Conservation (phyloP, 73 alveolate genomes). For the Symbiodinium pilosum region DNA sequence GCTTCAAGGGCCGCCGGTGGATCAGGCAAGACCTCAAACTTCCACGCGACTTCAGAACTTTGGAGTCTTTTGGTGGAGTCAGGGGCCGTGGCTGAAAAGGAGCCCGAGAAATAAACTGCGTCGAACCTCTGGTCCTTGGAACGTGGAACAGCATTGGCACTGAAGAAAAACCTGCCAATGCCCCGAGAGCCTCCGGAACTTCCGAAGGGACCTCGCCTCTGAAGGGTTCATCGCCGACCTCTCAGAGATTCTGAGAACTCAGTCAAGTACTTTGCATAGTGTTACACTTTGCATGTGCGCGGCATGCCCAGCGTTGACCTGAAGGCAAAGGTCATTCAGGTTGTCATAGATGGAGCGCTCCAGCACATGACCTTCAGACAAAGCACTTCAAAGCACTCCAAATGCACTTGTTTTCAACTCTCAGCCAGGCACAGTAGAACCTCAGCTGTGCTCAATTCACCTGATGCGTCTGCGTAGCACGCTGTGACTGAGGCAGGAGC, state of each 20-base stretch:
- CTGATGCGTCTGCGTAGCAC: not conserved
- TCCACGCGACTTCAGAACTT: not conserved
- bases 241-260: too few species aligned
- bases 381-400: too few species aligned
- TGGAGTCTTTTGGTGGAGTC: not conserved
- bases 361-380: slow-evolving; percentile 64
- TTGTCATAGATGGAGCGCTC: slow-evolving; percentile 79
- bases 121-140: slow-evolving; percentile 65
- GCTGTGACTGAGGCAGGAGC: not conserved
- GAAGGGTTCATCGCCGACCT: not conserved
- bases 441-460: not conserved
- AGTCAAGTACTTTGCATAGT: too few species aligned
- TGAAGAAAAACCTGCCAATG: not conserved
- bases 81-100: slow-evolving; percentile 3
- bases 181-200: not conserved
- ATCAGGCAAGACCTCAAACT: slow-evolving; percentile 80
- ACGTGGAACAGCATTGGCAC: not conserved
- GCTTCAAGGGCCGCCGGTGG: slow-evolving; percentile 66
- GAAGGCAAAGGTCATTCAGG: slow-evolving; percentile 52
- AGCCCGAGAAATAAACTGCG: slow-evolving; percentile 89
- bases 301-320: not conserved
- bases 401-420: too few species aligned
- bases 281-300: not conserved
- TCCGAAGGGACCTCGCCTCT: not conserved
- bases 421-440: slow-evolving; percentile 46